Conservation (phyloP, 345 rosid species). For the Camelina sativa region DNA sequence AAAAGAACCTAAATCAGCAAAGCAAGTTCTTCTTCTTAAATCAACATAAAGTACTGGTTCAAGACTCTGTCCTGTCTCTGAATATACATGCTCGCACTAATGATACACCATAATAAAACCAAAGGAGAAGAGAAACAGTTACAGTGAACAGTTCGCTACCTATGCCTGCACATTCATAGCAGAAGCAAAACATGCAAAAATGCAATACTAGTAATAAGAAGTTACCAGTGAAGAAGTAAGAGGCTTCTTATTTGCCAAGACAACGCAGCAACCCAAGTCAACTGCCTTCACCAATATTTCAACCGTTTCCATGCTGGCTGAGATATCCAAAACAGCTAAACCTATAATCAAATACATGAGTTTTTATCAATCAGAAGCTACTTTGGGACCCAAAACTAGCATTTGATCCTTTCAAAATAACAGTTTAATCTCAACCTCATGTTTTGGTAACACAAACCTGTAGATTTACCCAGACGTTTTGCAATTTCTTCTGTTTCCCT, state of each 20-base stretch:
- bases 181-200: conserved; percentile 2
- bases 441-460: conserved; percentile 58
- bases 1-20: neutral
- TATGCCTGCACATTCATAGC: neutral
- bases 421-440: neutral
- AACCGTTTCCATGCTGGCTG: conserved; percentile 73
- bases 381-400: neutral
- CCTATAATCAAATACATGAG: conserved; percentile 50
- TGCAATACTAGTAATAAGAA: neutral
- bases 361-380: conserved; percentile 1
- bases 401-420: conserved; percentile 5
- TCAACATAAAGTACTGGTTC: neutral
- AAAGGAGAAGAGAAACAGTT: conserved; percentile 4
- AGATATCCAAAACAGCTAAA: conserved; percentile 81
- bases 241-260: conserved; percentile 95
- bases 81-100: neutral
- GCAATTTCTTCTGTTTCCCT: conserved; percentile 54
- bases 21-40: neutral
- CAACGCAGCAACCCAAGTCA: conserved; percentile 72
- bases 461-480: conserved; percentile 63
- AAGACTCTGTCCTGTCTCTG: conserved; percentile 10
- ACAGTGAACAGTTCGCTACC: neutral
- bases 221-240: conserved; percentile 79
- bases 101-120: conserved; percentile 1
- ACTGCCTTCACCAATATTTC: conserved; percentile 57